A percentile compares a stretch with the other conserved stretches of the same genome.
phyloP scores from a whole-genome alignment of 2,329 filamentous ascomycete genomes.

The Aureobasidium sp. region DNA sequence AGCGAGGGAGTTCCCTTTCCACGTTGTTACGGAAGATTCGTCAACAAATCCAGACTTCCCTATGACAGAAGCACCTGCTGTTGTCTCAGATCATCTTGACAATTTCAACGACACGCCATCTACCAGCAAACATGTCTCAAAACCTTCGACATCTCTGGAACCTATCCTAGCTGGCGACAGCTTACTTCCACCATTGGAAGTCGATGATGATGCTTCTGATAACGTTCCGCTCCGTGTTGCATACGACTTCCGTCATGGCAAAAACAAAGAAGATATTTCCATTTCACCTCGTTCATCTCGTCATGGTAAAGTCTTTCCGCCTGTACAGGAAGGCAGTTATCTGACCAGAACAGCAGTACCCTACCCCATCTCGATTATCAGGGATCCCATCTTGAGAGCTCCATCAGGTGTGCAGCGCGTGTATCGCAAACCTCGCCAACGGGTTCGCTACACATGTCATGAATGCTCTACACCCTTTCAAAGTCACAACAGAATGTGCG shows the following conservation, averaged over 20 bases:
- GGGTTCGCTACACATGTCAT: constrained; percentile 50
- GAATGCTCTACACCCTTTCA: constrained; percentile 55
- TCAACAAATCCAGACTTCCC: neutral
- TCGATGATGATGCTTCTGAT: neutral
- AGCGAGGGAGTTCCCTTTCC: constrained; percentile 13
- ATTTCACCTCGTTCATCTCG: constrained; percentile 1
- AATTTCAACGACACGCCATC: neutral
- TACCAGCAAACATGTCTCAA: neutral
- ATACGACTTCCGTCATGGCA: neutral
- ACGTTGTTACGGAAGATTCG: neutral
- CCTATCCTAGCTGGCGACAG: neutral
- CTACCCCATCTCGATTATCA: neutral
- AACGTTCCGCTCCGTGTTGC: neutral
- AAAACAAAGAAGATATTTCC: neutral
- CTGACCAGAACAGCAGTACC: neutral
- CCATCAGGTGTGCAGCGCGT: constrained; percentile 27
- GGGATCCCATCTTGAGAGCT: constrained; percentile 2
- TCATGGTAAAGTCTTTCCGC: neutral
- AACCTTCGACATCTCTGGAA: neutral
- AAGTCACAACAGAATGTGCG: constrained; percentile 48
- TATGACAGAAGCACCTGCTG: neutral
- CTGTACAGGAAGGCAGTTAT: too few relatives aligned
- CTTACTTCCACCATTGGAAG: neutral
- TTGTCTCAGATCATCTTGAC: neutral
- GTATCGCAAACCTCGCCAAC: constrained; percentile 39